Conservation (phyloP, 2,329 filamentous ascomycete species). For the Hypoxylon sp. region DNA sequence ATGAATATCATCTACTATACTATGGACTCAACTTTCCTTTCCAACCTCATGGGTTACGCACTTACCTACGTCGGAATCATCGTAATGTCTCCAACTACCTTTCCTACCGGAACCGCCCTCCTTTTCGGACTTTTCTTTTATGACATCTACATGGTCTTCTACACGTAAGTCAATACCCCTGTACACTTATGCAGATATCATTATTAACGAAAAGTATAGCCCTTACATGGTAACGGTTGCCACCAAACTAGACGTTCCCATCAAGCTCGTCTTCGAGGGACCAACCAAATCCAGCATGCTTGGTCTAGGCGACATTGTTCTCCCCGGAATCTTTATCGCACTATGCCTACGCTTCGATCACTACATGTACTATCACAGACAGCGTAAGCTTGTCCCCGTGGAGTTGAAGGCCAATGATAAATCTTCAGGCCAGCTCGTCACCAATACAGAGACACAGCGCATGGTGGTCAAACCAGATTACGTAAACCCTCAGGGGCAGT, state of each 20-base stretch:
- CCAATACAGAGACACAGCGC: slow-evolving; percentile 51
- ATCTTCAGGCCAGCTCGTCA: slow-evolving; percentile 47
- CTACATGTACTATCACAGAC: slow-evolving; percentile 79
- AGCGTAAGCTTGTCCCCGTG: slow-evolving; percentile 61
- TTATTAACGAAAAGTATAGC: slow-evolving; percentile 50
- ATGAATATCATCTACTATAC: slow-evolving; percentile 73
- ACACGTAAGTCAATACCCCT: slow-evolving; percentile 65
- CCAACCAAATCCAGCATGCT: slow-evolving; percentile 81
- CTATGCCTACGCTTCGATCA: slow-evolving; percentile 92
- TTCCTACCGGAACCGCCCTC: slow-evolving; percentile 80
- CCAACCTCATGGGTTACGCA: slow-evolving; percentile 86
- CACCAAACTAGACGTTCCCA: slow-evolving; percentile 87
- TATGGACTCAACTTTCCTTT: slow-evolving; percentile 66
- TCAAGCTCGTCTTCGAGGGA: slow-evolving; percentile 82
- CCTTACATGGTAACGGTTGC: slow-evolving; percentile 89
- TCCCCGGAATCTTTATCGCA: slow-evolving; percentile 90
- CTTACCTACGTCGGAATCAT: slow-evolving; percentile 86
- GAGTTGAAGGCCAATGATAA: slow-evolving; percentile 46
- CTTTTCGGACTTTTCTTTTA: slow-evolving; percentile 88
- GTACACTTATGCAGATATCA: neutral
- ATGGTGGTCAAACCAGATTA: slow-evolving; percentile 62
- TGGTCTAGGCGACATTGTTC: slow-evolving; percentile 90
- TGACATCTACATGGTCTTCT: slow-evolving; percentile 93
- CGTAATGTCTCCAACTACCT: slow-evolving; percentile 88
- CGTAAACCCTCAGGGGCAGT: slow-evolving; percentile 71